phyloP scores from a whole-genome alignment of 768 basidiomycete species.

The Boletus speciosus region DNA sequence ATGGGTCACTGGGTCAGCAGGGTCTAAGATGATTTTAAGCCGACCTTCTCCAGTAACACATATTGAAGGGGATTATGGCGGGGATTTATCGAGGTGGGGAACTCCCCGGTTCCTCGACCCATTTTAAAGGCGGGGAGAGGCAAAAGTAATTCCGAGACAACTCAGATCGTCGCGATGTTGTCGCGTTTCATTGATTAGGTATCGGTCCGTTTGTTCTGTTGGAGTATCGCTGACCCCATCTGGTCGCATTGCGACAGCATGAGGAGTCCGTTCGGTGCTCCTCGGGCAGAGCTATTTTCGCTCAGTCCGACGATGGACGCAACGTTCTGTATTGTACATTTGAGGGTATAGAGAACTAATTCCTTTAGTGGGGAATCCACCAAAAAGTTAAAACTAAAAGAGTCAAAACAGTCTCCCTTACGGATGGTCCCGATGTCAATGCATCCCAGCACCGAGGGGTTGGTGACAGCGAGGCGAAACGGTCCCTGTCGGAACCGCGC shows the following conservation, averaged over 20 bases:
- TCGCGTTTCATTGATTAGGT: constrained; percentile 21
- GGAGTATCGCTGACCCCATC: constrained; percentile 21
- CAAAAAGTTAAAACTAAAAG: constrained; percentile 35
- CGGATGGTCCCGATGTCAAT: constrained; percentile 19
- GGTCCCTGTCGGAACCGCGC: constrained; percentile 13
- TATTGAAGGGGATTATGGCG: constrained; percentile 32
- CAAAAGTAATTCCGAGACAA: constrained; percentile 18
- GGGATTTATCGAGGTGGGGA: constrained; percentile 8
- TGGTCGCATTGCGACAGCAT: constrained; percentile 21
- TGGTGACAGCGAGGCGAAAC: constrained; percentile 20
- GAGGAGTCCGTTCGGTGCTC: constrained; percentile 29
- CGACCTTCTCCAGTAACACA: constrained; percentile 77
- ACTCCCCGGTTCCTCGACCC: not conserved
- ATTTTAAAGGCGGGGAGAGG: constrained; percentile 25
- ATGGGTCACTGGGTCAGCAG: constrained; percentile 8
- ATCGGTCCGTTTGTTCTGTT: constrained; percentile 21
- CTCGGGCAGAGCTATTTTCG: constrained; percentile 32
- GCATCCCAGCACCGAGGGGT: constrained; percentile 16
- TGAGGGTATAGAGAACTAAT: constrained; percentile 17
- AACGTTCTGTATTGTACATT: constrained; percentile 19
- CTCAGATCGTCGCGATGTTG: constrained; percentile 26
- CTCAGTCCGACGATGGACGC: constrained; percentile 9
- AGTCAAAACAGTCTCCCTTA: constrained; percentile 32
- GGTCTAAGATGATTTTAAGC: constrained; percentile 18
- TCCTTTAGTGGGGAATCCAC: constrained; percentile 20